Evolutionary conservation across 371 early-diverging fungal genomes (phyloP).

Genomic region (Syncephalastrum monosporum): DNA sequence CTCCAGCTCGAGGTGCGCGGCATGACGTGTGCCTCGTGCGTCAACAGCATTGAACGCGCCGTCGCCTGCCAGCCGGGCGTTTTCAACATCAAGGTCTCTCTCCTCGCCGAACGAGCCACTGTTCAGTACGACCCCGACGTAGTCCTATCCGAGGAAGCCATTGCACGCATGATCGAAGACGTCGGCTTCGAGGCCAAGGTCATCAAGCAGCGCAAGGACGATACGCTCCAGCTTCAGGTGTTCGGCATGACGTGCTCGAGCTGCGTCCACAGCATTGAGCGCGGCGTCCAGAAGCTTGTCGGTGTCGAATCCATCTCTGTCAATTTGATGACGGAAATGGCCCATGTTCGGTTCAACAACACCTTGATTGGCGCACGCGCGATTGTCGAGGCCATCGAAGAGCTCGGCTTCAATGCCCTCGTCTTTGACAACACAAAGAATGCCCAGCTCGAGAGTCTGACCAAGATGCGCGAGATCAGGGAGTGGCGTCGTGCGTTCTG

Average conservation of each 20-base stretch:
- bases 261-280: constrained; percentile 79
- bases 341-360: constrained; percentile 67
- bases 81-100: constrained; percentile 55
- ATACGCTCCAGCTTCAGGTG: constrained; percentile 67
- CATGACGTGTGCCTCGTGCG: constrained; percentile 89
- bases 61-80: constrained; percentile 51
- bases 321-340: constrained; percentile 74
- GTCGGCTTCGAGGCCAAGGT: constrained; percentile 82
- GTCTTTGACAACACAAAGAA: constrained; percentile 56
- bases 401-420: constrained; percentile 85
- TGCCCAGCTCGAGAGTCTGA: constrained; percentile 88
- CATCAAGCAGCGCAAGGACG: constrained; percentile 29
- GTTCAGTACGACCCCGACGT: constrained; percentile 60
- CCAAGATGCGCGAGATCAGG: constrained; percentile 83
- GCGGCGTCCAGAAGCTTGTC: constrained; percentile 48
- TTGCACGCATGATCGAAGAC: constrained; percentile 70
- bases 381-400: constrained; percentile 78
- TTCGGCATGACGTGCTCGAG: constrained; percentile 91
- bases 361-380: constrained; percentile 69
- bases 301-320: constrained; percentile 74
- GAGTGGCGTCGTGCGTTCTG: constrained; percentile 75
- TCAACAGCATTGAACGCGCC: constrained; percentile 72
- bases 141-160: constrained; percentile 21
- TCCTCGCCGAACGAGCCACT: constrained; percentile 83
- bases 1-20: constrained; percentile 48